phyloP scores from a whole-genome alignment of 495 filamentous ascomycete species.

The Penicillium goetzii region DNA sequence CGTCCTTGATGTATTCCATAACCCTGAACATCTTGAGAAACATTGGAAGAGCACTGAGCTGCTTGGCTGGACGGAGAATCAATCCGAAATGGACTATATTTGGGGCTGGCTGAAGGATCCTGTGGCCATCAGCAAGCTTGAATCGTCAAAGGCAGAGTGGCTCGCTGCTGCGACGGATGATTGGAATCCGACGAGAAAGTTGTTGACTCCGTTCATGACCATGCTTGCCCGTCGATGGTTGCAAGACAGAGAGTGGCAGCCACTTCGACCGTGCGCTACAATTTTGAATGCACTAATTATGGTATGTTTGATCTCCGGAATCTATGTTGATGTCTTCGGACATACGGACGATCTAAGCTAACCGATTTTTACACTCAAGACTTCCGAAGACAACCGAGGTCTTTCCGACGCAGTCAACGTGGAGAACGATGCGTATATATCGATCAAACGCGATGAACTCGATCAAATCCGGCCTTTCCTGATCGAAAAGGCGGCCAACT shows the following conservation, averaged over 20 bases:
- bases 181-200: conserved; percentile 2
- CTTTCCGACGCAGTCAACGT: background rate
- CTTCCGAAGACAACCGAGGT: background rate
- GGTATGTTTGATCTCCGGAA: background rate
- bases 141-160: background rate
- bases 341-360: background rate
- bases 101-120: conserved; percentile 2
- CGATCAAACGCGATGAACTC: background rate
- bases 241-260: background rate
- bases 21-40: background rate
- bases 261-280: background rate
- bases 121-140: conserved; percentile 1
- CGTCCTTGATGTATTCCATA: background rate
- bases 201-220: background rate
- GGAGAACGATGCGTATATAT: background rate
- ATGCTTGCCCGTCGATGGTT: conserved; percentile 5
- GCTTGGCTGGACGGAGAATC: background rate
- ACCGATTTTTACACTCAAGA: background rate
- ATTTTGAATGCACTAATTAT: background rate
- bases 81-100: background rate
- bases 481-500: background rate
- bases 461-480: background rate
- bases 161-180: background rate
- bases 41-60: conserved; percentile 3
- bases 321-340: background rate